Evolutionary conservation across 2,329 filamentous ascomycete species (phyloP).

Genomic region (Sclerotinia borealis): DNA sequence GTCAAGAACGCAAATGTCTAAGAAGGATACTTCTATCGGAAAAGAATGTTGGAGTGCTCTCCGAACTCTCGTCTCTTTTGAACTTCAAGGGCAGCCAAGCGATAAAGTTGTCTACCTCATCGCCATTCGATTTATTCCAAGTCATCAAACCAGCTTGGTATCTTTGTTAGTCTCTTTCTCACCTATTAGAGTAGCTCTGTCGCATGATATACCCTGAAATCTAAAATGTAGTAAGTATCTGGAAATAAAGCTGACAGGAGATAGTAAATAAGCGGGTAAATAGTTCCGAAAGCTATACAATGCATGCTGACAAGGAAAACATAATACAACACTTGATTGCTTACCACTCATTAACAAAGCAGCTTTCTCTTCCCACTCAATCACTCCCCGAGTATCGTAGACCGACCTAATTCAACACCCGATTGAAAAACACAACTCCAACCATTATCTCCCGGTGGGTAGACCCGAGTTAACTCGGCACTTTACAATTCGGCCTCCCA

Average conservation of each 20-base stretch:
- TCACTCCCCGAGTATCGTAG: not conserved
- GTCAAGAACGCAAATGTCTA: not conserved
- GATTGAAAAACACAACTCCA: not conserved
- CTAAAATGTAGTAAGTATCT: not conserved
- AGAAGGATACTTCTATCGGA: not conserved
- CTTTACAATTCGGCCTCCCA: not conserved
- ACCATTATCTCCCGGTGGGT: not conserved
- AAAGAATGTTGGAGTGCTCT: not conserved
- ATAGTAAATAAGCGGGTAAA: not conserved
- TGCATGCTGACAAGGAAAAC: not conserved
- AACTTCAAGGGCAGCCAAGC: not conserved
- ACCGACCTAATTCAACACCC: not conserved
- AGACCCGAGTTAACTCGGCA: not conserved
- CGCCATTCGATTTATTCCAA: not conserved
- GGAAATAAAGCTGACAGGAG: not conserved
- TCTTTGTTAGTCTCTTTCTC: not conserved
- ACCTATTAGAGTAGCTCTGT: not conserved
- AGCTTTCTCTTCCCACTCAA: not conserved
- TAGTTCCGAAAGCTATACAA: not conserved
- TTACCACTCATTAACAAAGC: not conserved
- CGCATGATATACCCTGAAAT: not conserved
- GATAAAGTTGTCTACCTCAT: not conserved
- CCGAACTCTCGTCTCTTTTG: not conserved
- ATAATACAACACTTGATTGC: not conserved
- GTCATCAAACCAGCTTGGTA: not conserved